A percentile compares a stretch with the other conserved stretches of the same genome.
phyloP scores from a whole-genome alignment of 73 alveolate species.

The Paramecium tetraurelia region DNA sequence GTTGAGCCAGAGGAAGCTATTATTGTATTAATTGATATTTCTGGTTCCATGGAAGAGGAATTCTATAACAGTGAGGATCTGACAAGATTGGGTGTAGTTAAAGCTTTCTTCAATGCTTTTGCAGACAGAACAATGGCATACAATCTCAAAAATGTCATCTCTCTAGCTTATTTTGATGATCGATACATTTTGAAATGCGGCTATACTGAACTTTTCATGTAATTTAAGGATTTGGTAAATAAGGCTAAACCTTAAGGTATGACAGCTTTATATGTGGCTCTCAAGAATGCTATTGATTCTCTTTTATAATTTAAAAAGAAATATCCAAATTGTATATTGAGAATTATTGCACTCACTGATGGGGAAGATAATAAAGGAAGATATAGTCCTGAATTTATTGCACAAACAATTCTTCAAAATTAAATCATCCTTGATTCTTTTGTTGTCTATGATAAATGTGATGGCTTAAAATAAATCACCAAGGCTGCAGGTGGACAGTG shows the following conservation, averaged over 20 bases:
- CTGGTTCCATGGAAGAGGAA: constrained; percentile 66
- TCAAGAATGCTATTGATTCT: constrained; percentile 45
- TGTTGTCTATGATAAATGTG: constrained; percentile 64
- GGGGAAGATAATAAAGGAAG: constrained; percentile 64
- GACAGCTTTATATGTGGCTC: constrained; percentile 62
- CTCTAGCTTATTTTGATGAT: constrained; percentile 51
- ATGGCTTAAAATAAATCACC: constrained; percentile 56
- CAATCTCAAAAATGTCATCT: constrained; percentile 47
- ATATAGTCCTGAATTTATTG: background rate
- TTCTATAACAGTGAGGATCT: constrained; percentile 45
- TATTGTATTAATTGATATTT: constrained; percentile 62
- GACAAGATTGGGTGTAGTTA: constrained; percentile 64
- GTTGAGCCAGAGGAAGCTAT: constrained; percentile 67
- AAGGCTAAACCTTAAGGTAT: constrained; percentile 57
- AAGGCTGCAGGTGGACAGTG: constrained; percentile 64
- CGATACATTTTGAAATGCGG: constrained; percentile 46
- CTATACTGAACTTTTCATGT: constrained; percentile 56
- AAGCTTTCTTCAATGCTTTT: constrained; percentile 63
- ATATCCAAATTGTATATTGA: constrained; percentile 60
- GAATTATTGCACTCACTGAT: constrained; percentile 66
- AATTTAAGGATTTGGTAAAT: constrained; percentile 47
- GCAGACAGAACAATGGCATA: constrained; percentile 69
- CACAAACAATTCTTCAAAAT: constrained; percentile 45
- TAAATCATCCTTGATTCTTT: constrained; percentile 59
- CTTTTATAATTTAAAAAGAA: constrained; percentile 27